phyloP scores from a whole-genome alignment of 2,329 filamentous ascomycete genomes.

The Lasiodiplodia sp. region DNA sequence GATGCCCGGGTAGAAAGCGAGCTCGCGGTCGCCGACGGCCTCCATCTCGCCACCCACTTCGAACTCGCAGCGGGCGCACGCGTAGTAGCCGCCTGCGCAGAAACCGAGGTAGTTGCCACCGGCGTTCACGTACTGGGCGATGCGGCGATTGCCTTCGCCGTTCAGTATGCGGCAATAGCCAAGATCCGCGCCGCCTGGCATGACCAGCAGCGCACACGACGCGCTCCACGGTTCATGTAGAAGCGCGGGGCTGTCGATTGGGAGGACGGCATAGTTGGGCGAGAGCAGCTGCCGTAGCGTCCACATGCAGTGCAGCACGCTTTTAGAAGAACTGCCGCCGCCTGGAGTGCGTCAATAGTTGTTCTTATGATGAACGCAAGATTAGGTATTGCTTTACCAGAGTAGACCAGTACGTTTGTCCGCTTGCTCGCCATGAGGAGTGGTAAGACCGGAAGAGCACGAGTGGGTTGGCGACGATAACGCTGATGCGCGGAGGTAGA shows the following conservation, averaged over 20 bases:
- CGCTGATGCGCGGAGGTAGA: neutral
- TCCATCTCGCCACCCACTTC: conserved; percentile 86
- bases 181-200: conserved; percentile 91
- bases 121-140: conserved; percentile 82
- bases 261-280: conserved; percentile 90
- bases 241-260: conserved; percentile 77
- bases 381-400: conserved; percentile 62
- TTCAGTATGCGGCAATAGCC: conserved; percentile 90
- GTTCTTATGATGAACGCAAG: neutral
- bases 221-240: conserved; percentile 91
- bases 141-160: conserved; percentile 83
- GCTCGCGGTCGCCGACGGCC: conserved; percentile 83
- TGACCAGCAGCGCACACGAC: conserved; percentile 86
- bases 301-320: conserved; percentile 87
- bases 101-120: conserved; percentile 90
- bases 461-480: neutral
- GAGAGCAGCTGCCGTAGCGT: conserved; percentile 85
- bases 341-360: conserved; percentile 58
- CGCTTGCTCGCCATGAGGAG: conserved; percentile 68
- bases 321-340: conserved; percentile 83
- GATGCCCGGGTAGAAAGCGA: conserved; percentile 85
- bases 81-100: conserved; percentile 96
- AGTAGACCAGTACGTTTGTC: conserved; percentile 93
- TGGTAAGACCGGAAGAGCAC: too few relatives aligned
- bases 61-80: conserved; percentile 81